A percentile compares a stretch with the other conserved stretches of the same genome.
Evolutionary conservation across 306 rosid species (phyloP).

Genomic region (Quercus variabilis): DNA sequence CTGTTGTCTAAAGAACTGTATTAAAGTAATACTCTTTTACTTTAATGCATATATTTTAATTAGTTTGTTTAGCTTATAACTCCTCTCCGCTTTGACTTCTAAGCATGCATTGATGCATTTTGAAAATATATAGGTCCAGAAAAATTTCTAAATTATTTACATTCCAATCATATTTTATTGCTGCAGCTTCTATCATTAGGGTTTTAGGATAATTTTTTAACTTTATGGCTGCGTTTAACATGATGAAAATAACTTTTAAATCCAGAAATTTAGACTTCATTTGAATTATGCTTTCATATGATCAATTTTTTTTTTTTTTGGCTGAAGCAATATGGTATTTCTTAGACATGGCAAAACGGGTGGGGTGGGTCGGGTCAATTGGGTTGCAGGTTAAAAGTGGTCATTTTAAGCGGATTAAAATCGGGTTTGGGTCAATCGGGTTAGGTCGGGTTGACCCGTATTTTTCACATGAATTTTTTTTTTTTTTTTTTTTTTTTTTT

Average conservation of each 20-base stretch:
- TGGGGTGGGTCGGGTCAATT: no score
- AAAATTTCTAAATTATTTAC: neutral
- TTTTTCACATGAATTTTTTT: no score
- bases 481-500: no score
- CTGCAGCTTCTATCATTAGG: neutral
- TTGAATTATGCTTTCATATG: neutral
- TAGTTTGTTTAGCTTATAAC: neutral
- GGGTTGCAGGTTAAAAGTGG: no score
- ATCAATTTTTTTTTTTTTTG: neutral
- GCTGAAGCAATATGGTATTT: neutral
- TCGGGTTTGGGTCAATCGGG: no score
- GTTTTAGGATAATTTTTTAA: neutral
- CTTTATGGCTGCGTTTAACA: neutral
- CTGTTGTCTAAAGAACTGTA: neutral
- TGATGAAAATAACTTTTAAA: neutral
- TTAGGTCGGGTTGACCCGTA: no score
- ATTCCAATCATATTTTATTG: neutral
- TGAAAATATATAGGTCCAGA: neutral
- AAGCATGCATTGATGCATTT: neutral
- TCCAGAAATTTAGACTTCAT: neutral
- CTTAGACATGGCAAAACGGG: no score
- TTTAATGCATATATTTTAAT: neutral
- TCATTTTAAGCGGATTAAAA: no score
- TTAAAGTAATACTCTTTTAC: neutral
- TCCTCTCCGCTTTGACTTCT: neutral